These are phyloP conservation scores for Amaranthus hypochondriacus DNA, from an alignment of 148 eudicot genomes.

Conservation along the genomic window DNA sequence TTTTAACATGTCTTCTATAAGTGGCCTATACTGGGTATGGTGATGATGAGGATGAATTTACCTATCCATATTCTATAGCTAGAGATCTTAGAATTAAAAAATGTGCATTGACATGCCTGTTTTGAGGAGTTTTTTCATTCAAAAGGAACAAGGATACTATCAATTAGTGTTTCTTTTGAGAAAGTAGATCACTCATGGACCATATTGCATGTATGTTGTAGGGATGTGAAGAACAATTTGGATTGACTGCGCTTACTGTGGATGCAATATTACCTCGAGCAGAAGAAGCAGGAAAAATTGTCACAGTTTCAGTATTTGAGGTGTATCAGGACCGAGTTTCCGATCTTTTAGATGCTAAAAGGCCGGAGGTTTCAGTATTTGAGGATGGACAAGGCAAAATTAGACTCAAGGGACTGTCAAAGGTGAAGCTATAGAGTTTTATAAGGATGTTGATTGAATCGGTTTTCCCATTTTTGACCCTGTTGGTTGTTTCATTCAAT, in stretches of 20 bases:
- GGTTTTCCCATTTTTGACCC: background rate
- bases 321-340: constrained; percentile 60
- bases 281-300: constrained; percentile 37
- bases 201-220: constrained; percentile 10
- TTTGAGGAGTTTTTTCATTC: no score
- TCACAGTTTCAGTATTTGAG: constrained; percentile 69
- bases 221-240: constrained; percentile 68
- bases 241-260: constrained; percentile 52
- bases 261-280: constrained; percentile 46
- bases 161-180: no score
- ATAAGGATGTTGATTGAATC: background rate
- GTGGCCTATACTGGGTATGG: no score
- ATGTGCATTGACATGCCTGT: no score
- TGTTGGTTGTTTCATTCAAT: background rate
- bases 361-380: constrained; percentile 55
- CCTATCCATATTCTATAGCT: no score
- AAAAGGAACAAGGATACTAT: no score
- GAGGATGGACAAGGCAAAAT: constrained; percentile 73
- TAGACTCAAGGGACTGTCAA: constrained; percentile 73
- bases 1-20: no score
- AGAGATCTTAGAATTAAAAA: no score
- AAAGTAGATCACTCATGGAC: no score
- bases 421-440: constrained; percentile 33
- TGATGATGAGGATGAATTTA: no score
- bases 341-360: constrained; percentile 56